These are phyloP conservation scores for Cytospora schulzeri DNA, from an alignment of 2,329 filamentous ascomycete genomes.

Conservation along the genomic window DNA sequence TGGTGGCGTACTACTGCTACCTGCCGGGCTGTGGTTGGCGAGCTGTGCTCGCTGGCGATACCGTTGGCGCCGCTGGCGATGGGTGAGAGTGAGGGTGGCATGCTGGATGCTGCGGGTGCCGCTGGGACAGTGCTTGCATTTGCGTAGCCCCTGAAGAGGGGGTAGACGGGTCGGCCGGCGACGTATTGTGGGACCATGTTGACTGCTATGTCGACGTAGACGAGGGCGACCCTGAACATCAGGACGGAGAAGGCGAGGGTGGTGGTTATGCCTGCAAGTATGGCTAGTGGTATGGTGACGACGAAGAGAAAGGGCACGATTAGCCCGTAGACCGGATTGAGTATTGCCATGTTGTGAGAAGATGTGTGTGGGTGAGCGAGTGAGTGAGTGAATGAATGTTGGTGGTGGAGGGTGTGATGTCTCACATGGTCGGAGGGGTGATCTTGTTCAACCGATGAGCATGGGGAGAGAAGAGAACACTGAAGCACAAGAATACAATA, in stretches of 20 bases:
- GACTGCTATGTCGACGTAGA: slow-evolving; percentile 65
- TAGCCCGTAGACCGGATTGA: slow-evolving; percentile 58
- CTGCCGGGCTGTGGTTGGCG: slow-evolving; percentile 24
- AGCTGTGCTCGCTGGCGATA: slow-evolving; percentile 18
- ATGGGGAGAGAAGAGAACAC: not conserved
- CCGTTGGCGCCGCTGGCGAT: slow-evolving; percentile 11
- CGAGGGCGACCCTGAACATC: slow-evolving; percentile 59
- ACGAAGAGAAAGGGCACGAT: slow-evolving; percentile 64
- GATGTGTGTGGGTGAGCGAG: slow-evolving; percentile 15
- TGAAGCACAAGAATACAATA: not conserved
- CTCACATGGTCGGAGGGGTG: slow-evolving; percentile 34
- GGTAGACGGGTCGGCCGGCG: slow-evolving; percentile 41
- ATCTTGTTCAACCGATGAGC: not conserved
- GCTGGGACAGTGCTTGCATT: slow-evolving; percentile 17
- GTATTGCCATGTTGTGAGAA: slow-evolving; percentile 49
- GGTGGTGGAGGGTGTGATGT: slow-evolving; percentile 7
- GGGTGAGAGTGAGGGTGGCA: slow-evolving; percentile 25
- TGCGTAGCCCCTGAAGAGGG: slow-evolving; percentile 18
- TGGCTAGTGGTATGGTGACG: slow-evolving; percentile 63
- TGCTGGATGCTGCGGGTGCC: slow-evolving; percentile 31
- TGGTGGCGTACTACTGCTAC: slow-evolving; percentile 11
- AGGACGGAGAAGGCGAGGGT: slow-evolving; percentile 63
- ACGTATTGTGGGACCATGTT: slow-evolving; percentile 61
- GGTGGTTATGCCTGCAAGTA: slow-evolving; percentile 66
- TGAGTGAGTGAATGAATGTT: slow-evolving; percentile 1